Base-by-base conservation (phyloP, 2,329 filamentous ascomycete genomes). In the Clarireedia homoeocarpa region DNA sequence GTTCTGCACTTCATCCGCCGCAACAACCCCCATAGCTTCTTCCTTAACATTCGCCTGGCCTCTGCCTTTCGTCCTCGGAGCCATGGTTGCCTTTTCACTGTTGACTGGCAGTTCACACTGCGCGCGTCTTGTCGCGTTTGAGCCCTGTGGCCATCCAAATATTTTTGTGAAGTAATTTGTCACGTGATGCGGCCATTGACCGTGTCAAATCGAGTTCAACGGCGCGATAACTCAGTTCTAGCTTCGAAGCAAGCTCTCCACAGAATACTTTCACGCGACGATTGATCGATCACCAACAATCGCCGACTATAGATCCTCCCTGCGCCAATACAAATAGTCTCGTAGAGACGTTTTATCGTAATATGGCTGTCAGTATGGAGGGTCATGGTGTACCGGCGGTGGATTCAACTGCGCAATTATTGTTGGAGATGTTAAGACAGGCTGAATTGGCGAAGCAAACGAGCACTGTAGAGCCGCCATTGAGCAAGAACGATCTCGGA, bases 401-500 rank as follows among this genome's bases (percentile, higher is more conserved):
- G 52, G 73, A 74, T 44, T 71, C 74, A 26, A 82, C 85, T 63
- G 73, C 71, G 38, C 65, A 68, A 26, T 73, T 86, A 24, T 73
- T 90, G 34, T 71, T 77, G 42, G 71, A 77, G 40, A 76, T 88
- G 36, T 73, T 91, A 42, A 68, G 72, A 39, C 79, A 78, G 67
- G 85, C 85, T 57, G 77, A 77, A 52, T 66, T 73, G 40, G 70
- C 79, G 59, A 90, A 89, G 69, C 73, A 77, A 34, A 75, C 77
- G 38, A 70, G 76, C 20, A 75, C 78, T 20, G 82, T 91, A 62
- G 90, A 96, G 64, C 88, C 88, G 12, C 82, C 85, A 3, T 77
- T 96, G 60, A 83, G 81, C 27, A 87, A 91, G 68, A 75, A 81
- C 51, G 82, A 90, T 67, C 79, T 86, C 58, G 72, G 75, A 27